Conservation (phyloP, 805 yeast genomes). For the Hanseniaspora clermontiae region DNA sequence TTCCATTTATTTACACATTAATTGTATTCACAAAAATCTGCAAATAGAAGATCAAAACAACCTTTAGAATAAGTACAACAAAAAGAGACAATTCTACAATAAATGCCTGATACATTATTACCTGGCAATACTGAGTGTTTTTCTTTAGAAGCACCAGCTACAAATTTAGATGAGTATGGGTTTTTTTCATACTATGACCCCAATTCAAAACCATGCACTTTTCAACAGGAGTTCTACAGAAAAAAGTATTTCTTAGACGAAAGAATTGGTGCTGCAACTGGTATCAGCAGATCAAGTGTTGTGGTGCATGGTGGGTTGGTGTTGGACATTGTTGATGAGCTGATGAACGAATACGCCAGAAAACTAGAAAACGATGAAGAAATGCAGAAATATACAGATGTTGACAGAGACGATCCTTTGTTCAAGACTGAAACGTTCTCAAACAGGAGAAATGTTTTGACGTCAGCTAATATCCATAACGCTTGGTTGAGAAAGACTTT, state of each 20-base stretch:
- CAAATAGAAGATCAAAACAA: too few species aligned
- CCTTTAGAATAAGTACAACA: background rate
- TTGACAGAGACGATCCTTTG: constrained; percentile 16
- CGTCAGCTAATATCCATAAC: constrained; percentile 10
- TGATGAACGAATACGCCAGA: constrained; percentile 19
- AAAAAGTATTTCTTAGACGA: constrained; percentile 43
- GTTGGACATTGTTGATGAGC: constrained; percentile 32
- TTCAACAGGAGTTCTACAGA: constrained; percentile 19
- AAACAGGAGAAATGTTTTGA: background rate
- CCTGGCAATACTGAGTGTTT: constrained; percentile 55
- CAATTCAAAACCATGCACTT: constrained; percentile 5
- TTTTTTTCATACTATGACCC: constrained; percentile 12
- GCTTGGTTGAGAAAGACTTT: constrained; percentile 10
- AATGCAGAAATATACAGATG: constrained; percentile 18
- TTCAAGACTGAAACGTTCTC: background rate
- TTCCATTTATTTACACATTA: too few species aligned
- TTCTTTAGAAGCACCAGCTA: constrained; percentile 41
- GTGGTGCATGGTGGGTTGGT: constrained; percentile 56
- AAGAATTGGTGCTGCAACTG: constrained; percentile 57
- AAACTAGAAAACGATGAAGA: background rate
- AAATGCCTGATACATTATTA: constrained; percentile 45
- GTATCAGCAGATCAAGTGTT: constrained; percentile 45
- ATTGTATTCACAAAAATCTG: too few species aligned
- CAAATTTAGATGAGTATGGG: constrained; percentile 18
- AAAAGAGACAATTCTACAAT: background rate